Evolutionary conservation across 306 rosid genomes (phyloP), one percentile per base, ranked within the genome.

Genomic region (Ormosia emarginata): DNA sequence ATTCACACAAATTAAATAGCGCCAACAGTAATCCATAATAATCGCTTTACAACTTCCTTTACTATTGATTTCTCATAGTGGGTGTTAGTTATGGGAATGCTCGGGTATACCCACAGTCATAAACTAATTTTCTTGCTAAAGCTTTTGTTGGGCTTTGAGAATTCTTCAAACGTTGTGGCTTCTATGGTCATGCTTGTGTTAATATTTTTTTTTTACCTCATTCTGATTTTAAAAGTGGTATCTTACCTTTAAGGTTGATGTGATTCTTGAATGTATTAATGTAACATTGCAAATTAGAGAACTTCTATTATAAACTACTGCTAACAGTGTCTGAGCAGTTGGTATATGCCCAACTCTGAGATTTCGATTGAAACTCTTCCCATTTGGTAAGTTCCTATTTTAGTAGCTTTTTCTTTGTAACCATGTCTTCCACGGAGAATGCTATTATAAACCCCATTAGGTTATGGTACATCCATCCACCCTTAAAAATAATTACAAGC

Each of bases 81-180:
- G 94, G 4, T 91, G 40, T 86, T 90, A 4, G 94, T 85, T 65
- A 4, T 89, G 7, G 92, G 88, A 18, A 32, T 93, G 66, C 73
- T 85, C 13, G 81, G 64, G 4, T 91, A 89, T 68, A 81, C 77
- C n/a, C 80, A 0, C 39, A 49, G 2, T 87, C 94, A 0, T 93
- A 94, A 95, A 87, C 78, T 65, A 94, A 94, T 33, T 93, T 90
- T 74, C 89, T 93, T 39, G 52, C 78, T 44, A 84, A 88, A 73
- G 92, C 92, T 71, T 92, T 91, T 78, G 86, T 71, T 61, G 94
- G 90, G 12, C 86, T 93, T 2, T 93, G 92, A 94, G 88, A 93
- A 32, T 89, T 91, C 75, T 85, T 90, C 64, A 89, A 88, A 79
- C 91, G 91, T 92, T 68, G 32, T 83, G 47, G 94, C 95, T 85